Evolutionary conservation across 495 filamentous ascomycete species (phyloP).

Genomic region (Pyrenopolyporus hunteri): DNA sequence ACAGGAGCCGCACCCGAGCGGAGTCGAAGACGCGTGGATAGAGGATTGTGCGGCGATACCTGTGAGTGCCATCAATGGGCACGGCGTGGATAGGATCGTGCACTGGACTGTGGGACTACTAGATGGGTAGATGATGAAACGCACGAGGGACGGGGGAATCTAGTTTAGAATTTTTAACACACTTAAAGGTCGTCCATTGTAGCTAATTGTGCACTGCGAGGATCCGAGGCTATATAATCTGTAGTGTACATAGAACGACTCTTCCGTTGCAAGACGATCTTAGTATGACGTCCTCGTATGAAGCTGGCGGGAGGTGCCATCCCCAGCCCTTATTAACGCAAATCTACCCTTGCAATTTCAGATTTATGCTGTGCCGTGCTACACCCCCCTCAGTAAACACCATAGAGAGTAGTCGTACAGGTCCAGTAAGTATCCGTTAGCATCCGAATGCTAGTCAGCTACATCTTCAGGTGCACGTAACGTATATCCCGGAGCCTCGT

Average conservation of each 20-base stretch:
- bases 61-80: conserved; percentile 83
- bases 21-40: conserved; percentile 69
- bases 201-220: conserved; percentile 3
- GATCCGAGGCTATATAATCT: background rate
- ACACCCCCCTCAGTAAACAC: no score
- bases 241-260: conserved; percentile 16
- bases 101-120: conserved; percentile 78
- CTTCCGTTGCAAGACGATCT: background rate
- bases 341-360: background rate
- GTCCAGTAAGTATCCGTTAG: no score
- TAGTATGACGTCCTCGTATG: background rate
- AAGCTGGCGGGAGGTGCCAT: no score
- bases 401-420: no score
- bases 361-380: background rate
- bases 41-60: conserved; percentile 73
- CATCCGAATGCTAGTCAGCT: no score
- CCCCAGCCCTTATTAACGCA: background rate
- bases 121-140: no score
- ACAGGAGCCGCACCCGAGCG: conserved; percentile 70
- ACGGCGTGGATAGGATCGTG: conserved; percentile 80
- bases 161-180: no score
- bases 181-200: background rate
- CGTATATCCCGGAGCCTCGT: no score
- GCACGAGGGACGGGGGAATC: background rate
- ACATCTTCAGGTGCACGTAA: no score